These are phyloP conservation scores for Trichoderma breve DNA, from an alignment of 2,329 filamentous ascomycete species.

Conservation along the genomic window DNA sequence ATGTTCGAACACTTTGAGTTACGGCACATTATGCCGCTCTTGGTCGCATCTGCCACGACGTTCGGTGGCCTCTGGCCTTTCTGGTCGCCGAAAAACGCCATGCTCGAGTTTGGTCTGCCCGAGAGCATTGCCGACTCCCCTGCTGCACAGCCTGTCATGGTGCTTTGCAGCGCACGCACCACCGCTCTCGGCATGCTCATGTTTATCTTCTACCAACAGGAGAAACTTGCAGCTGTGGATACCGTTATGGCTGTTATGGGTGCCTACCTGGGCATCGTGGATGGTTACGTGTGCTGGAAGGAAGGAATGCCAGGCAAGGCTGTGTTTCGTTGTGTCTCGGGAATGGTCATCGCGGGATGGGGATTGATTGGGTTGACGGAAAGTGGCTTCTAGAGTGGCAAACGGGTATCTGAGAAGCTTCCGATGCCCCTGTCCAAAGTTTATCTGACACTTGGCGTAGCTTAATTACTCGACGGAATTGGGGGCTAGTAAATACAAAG, in stretches of 20 bases:
- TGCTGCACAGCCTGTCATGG: conserved; percentile 18
- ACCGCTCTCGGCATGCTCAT: conserved; percentile 19
- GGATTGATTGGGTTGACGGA: conserved; percentile 19
- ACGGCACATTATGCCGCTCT: conserved; percentile 17
- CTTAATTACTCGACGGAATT: not conserved
- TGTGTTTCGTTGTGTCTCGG: conserved; percentile 18
- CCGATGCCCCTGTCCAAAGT: not conserved
- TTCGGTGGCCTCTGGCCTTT: conserved; percentile 23
- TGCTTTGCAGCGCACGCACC: conserved; percentile 15
- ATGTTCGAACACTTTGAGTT: conserved; percentile 18
- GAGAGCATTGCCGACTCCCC: conserved; percentile 7
- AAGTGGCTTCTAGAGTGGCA: conserved; percentile 25
- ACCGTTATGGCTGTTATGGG: conserved; percentile 20
- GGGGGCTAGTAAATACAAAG: not conserved
- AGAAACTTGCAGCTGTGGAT: conserved; percentile 12
- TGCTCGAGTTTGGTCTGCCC: conserved; percentile 22
- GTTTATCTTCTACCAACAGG: conserved; percentile 20
- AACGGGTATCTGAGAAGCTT: not conserved
- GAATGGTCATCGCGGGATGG: conserved; percentile 14
- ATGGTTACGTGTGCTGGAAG: conserved; percentile 21
- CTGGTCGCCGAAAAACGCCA: conserved; percentile 16
- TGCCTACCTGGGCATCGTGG: conserved; percentile 19
- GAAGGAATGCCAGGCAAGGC: conserved; percentile 17
- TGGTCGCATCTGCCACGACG: conserved; percentile 15
- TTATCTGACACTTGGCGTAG: not conserved